Evolutionary conservation across 1,284 basidiomycete genomes (phyloP).

Genomic region (Irpex sp.): DNA sequence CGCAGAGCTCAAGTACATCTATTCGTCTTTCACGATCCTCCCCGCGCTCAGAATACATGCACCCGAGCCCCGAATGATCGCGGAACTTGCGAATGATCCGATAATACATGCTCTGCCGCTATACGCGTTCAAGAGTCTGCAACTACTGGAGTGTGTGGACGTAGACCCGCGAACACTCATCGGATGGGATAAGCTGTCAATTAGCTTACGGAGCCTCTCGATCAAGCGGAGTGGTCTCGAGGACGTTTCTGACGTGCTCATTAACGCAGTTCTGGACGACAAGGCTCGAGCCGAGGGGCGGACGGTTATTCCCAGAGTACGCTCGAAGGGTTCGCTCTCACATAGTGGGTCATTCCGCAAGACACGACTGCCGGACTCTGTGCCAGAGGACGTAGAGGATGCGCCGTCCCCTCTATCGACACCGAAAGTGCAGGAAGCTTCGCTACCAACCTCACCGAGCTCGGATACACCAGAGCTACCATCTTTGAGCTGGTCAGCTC

Average conservation of each 20-base stretch:
- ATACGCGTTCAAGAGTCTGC: conserved; percentile 80
- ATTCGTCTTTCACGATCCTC: conserved; percentile 84
- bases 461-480: conserved; percentile 38
- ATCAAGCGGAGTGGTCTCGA: conserved; percentile 78
- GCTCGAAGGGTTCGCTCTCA: conserved; percentile 33
- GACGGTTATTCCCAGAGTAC: conserved; percentile 41
- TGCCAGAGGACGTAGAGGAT: conserved; percentile 54
- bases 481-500: conserved; percentile 71
- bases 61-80: conserved; percentile 60
- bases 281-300: conserved; percentile 57
- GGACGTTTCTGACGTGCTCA: conserved; percentile 79
- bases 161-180: conserved; percentile 82
- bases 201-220: conserved; percentile 70
- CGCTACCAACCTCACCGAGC: neutral
- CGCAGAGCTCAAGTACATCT: conserved; percentile 79
- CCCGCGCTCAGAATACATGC: conserved; percentile 69
- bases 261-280: conserved; percentile 76
- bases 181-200: conserved; percentile 81
- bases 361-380: conserved; percentile 53
- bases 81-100: conserved; percentile 72
- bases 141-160: conserved; percentile 70
- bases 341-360: conserved; percentile 49
- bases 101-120: conserved; percentile 77
- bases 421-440: conserved; percentile 18
- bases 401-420: conserved; percentile 11